These are phyloP conservation scores for Chalciporus sphaerocephalus DNA, from an alignment of 768 basidiomycete genomes.

Conservation along the genomic window DNA sequence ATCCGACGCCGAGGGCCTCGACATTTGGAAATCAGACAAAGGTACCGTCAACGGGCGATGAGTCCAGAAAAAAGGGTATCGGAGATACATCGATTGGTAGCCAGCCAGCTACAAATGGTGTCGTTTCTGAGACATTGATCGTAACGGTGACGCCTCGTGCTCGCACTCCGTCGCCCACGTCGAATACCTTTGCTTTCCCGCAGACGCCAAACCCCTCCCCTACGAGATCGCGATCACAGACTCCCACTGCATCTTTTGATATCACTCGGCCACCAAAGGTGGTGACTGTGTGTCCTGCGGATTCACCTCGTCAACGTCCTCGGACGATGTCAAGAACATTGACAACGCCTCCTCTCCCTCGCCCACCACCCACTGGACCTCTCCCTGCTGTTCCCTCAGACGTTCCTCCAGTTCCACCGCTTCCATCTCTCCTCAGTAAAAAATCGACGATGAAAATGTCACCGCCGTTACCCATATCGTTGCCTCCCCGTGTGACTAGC, in stretches of 20 bases:
- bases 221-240: conserved; percentile 6
- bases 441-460: conserved; percentile 8
- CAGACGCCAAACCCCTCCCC: neutral
- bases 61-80: neutral
- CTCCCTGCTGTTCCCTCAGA: conserved; percentile 26
- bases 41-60: neutral
- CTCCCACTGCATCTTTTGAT: conserved; percentile 4
- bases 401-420: conserved; percentile 24
- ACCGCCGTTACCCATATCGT: conserved; percentile 1
- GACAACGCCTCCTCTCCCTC: conserved; percentile 24
- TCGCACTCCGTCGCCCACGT: conserved; percentile 10
- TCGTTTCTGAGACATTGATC: conserved; percentile 1
- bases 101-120: conserved; percentile 17
- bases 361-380: conserved; percentile 28
- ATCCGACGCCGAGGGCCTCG: conserved; percentile 24
- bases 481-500: conserved; percentile 7
- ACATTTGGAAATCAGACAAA: conserved; percentile 12
- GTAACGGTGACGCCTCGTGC: neutral
- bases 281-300: conserved; percentile 19
- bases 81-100: neutral
- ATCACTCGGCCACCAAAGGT: neutral
- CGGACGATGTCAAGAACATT: conserved; percentile 23
- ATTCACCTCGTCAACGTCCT: conserved; percentile 19
- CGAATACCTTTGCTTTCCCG: neutral
- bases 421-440: conserved; percentile 22